These are phyloP conservation scores for Quercus ilex DNA, from an alignment of 306 rosid species.

Conservation along the genomic window DNA sequence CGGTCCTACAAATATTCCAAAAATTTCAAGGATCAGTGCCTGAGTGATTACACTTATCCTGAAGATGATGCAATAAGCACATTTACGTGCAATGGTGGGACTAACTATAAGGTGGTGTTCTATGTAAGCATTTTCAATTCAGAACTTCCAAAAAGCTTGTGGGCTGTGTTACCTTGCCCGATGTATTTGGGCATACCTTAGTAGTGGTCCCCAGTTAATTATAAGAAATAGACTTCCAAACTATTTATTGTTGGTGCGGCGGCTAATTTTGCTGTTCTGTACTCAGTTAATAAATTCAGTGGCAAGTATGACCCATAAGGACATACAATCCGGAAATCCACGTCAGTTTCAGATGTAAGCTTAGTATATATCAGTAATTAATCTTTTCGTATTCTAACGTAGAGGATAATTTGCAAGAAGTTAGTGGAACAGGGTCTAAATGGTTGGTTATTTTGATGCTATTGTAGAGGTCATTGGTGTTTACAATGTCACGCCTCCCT, in stretches of 20 bases:
- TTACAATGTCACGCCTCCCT: background rate
- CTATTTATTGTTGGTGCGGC: conserved; percentile 37
- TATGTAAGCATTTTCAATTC: conserved; percentile 57
- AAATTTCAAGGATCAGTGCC: conserved; percentile 49
- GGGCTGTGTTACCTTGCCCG: conserved; percentile 50
- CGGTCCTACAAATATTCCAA: conserved; percentile 38
- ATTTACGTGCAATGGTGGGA: conserved; percentile 40
- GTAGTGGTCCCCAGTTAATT: conserved; percentile 5
- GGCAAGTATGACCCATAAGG: conserved; percentile 8
- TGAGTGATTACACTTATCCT: conserved; percentile 44
- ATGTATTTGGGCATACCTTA: conserved; percentile 52
- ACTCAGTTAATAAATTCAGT: conserved; percentile 30
- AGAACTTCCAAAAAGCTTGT: conserved; percentile 56
- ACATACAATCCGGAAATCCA: background rate
- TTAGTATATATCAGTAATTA: background rate
- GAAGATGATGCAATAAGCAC: conserved; percentile 49
- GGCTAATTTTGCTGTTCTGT: conserved; percentile 51
- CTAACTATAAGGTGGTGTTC: conserved; percentile 37
- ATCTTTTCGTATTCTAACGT: background rate
- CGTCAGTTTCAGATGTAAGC: background rate
- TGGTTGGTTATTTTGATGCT: background rate
- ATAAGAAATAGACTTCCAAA: conserved; percentile 26
- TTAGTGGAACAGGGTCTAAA: background rate
- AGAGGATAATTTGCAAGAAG: background rate
- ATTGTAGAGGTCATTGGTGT: background rate